These are phyloP conservation scores for Phialocephala sp. DNA, from an alignment of 2,329 filamentous ascomycete genomes.

Conservation along the genomic window DNA sequence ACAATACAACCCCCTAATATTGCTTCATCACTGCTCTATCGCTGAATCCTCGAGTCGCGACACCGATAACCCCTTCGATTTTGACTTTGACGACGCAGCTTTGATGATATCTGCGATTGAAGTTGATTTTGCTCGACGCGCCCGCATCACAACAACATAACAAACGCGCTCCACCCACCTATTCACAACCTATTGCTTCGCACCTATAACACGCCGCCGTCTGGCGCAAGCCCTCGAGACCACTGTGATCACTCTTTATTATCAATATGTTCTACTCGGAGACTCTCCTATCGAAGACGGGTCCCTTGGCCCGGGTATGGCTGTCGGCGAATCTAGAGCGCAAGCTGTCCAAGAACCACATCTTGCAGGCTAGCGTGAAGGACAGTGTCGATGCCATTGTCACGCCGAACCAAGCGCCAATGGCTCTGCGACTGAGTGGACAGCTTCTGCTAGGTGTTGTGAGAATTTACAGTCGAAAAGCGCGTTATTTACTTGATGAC, in stretches of 20 bases:
- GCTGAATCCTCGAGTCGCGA: constrained; percentile 23
- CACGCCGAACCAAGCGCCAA: constrained; percentile 87
- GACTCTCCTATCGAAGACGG: constrained; percentile 93
- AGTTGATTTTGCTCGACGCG: constrained; percentile 31
- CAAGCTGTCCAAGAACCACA: constrained; percentile 96
- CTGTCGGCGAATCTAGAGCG: constrained; percentile 97
- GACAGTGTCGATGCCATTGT: constrained; percentile 96
- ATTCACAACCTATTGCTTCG: constrained; percentile 19
- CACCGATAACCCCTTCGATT: constrained; percentile 14
- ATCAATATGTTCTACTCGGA: constrained; percentile 94
- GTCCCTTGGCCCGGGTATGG: constrained; percentile 97
- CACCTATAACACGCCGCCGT: constrained; percentile 28
- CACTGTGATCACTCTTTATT: constrained; percentile 27
- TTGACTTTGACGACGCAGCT: constrained; percentile 14
- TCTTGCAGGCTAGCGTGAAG: constrained; percentile 91
- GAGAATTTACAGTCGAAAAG: constrained; percentile 96
- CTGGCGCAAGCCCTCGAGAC: constrained; percentile 32
- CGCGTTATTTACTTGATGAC: constrained; percentile 93
- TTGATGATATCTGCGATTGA: constrained; percentile 29
- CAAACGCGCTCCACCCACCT: constrained; percentile 32
- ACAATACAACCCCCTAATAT: constrained; percentile 23
- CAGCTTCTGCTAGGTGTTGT: constrained; percentile 95
- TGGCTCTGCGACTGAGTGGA: constrained; percentile 91
- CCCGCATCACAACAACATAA: constrained; percentile 31
- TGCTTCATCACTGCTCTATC: constrained; percentile 21